phyloP scores from a whole-genome alignment of 2,329 filamentous ascomycete species.

The Neofusicoccum cordaticola region DNA sequence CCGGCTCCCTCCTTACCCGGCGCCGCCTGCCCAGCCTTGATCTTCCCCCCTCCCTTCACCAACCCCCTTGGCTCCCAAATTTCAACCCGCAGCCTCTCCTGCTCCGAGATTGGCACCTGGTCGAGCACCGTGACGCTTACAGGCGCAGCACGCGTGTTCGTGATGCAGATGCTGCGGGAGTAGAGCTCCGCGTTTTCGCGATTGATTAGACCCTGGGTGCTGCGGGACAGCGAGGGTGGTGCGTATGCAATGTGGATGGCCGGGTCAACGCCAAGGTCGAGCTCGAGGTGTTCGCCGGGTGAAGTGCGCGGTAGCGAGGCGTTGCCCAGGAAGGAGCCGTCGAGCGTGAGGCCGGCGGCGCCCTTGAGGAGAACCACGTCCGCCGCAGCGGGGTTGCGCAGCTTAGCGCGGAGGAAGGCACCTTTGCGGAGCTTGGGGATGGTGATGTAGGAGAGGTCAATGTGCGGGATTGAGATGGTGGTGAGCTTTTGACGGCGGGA shows the following conservation, averaged over 20 bases:
- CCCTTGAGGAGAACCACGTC: slow-evolving; percentile 55
- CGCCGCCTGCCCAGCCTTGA: slow-evolving; percentile 21
- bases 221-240: slow-evolving; percentile 54
- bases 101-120: slow-evolving; percentile 61
- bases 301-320: slow-evolving; percentile 55
- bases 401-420: slow-evolving; percentile 58
- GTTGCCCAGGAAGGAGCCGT: slow-evolving; percentile 61
- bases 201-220: slow-evolving; percentile 45
- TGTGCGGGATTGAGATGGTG: slow-evolving; percentile 50
- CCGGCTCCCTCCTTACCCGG: slow-evolving; percentile 19
- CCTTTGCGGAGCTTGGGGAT: slow-evolving; percentile 60
- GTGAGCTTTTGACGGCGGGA: slow-evolving; percentile 54
- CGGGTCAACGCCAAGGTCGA: slow-evolving; percentile 61
- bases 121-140: slow-evolving; percentile 55
- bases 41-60: slow-evolving; percentile 1
- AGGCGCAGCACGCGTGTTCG: slow-evolving; percentile 46
- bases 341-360: slow-evolving; percentile 58
- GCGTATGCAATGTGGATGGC: slow-evolving; percentile 55
- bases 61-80: slow-evolving; percentile 52
- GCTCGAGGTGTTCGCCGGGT: slow-evolving; percentile 52
- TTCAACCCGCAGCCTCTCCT: slow-evolving; percentile 56
- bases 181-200: slow-evolving; percentile 53
- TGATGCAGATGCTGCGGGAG: slow-evolving; percentile 48
- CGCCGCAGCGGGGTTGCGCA: slow-evolving; percentile 54
- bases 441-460: slow-evolving; percentile 55